Base-by-base conservation (phyloP, 345 rosid species). In the Barbarea vulgaris region DNA sequence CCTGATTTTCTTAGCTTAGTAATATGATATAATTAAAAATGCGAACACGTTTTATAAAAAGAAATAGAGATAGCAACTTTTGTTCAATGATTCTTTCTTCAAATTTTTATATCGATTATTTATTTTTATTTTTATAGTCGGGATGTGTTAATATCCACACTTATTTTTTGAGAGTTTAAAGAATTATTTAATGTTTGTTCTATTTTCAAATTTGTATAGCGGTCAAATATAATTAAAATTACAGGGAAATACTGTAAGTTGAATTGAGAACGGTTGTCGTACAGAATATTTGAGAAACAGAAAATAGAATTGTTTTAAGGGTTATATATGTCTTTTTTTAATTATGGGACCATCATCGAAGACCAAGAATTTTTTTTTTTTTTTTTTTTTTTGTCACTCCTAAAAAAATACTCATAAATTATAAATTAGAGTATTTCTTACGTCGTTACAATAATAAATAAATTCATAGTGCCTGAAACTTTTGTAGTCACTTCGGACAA, bases 401-500 rank as follows among this genome's bases (percentile, higher is more conserved):
- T n/a, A n/a, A n/a, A n/a, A n/a, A n/a, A n/a, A n/a, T n/a, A n/a
- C n/a, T n/a, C n/a, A n/a, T n/a, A n/a, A n/a, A n/a, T n/a, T n/a
- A n/a, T n/a, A n/a, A n/a, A n/a, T n/a, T n/a, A n/a, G n/a, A n/a
- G n/a, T n/a, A n/a, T 67, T 58, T 21, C 9, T n/a, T 61, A 10
- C 17, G 7, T 44, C 21, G 9, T 46, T 10, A 54, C 50, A 19
- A 2, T 10, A 44, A 36, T 52, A 51, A 50, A 60, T 11, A 42
- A 34, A 63, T 18, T 48, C 31, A 50, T 21, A 8, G 48, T 64
- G 62, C 11, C 61, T 10, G 18, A 56, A 27, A 58, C 39, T 48
- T 55, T 39, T 57, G 62, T 39, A 57, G 27, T 50, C 69, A 64
- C 58, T 53, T 25, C 17, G 37, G 72, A 71, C 72, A 64, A 55